Evolutionary conservation across 2,329 filamentous ascomycete species (phyloP).

Genomic region (Nigrospora oryzae): DNA sequence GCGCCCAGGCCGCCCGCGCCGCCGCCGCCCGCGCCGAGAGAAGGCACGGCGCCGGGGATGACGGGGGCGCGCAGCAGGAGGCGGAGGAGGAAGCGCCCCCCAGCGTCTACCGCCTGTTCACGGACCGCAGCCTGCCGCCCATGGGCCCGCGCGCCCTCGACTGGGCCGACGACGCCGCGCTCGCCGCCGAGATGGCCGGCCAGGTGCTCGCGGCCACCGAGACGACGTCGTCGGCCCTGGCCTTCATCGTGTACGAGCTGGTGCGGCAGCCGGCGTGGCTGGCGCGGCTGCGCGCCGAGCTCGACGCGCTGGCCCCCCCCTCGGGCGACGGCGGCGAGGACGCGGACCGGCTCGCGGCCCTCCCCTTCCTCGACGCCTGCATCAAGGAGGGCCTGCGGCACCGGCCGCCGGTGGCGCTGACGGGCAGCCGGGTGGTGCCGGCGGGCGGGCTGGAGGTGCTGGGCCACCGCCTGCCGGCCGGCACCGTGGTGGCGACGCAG

Average conservation of each 20-base stretch:
- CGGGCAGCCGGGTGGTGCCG: slow-evolving; percentile 9
- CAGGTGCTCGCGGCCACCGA: slow-evolving; percentile 9
- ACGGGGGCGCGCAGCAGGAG: slow-evolving; percentile 1
- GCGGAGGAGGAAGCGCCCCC: slow-evolving; percentile 4
- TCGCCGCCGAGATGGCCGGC: slow-evolving; percentile 11
- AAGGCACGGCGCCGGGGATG: too few species aligned
- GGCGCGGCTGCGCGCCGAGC: slow-evolving; percentile 6
- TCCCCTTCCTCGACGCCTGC: slow-evolving; percentile 8
- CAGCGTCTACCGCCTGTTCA: slow-evolving; percentile 5
- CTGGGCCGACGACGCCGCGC: slow-evolving; percentile 5
- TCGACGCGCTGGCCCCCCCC: background rate
- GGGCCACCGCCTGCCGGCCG: slow-evolving; percentile 7
- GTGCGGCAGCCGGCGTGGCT: slow-evolving; percentile 4
- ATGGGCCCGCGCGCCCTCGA: background rate
- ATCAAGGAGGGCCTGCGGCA: slow-evolving; percentile 10
- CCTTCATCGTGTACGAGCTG: slow-evolving; percentile 10
- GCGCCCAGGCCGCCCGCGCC: background rate
- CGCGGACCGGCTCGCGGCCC: background rate
- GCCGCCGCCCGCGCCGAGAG: background rate
- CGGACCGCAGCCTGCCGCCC: background rate
- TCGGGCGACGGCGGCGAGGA: background rate
- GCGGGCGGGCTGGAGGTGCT: slow-evolving; percentile 6
- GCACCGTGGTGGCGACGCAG: slow-evolving; percentile 10
- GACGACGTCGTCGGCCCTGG: slow-evolving; percentile 10
- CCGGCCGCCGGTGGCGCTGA: slow-evolving; percentile 9